Evolutionary conservation across 2,329 filamentous ascomycete species (phyloP), one percentile per base, ranked within the genome.

Genomic region (Fusarium clavum): DNA sequence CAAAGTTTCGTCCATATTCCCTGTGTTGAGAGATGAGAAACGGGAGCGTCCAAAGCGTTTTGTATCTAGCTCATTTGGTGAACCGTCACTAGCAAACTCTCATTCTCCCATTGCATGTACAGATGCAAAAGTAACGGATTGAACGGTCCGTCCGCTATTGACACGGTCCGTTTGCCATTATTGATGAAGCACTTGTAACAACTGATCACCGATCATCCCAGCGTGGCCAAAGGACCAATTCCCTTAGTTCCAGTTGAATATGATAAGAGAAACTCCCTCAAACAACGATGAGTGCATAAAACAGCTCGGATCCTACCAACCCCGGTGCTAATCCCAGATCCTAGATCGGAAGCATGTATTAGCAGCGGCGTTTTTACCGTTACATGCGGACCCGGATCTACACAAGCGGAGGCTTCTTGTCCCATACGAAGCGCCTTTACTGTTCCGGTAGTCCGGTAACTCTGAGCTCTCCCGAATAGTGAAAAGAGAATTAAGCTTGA

Each of bases 81-180:
- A 52, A 47, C 53, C 27, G 53, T 67, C 47, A 38, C 63, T 71
- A 70, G 54, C 51, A 69, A 68, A 64, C 67, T 30, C 51, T 71
- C 47, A 32, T 64, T 56, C 30, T 53, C 38, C 24, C 22, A 47
- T 44, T 13, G 29, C 27, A 32, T 51, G 41, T 22, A 59, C 20
- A 43, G 27, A 34, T 25, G 43, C 29, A 57, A 53, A 14, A 41
- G 48, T 8, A 34, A 40, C 32, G n/a, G 30, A 25, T 43, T 27
- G 22, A 40, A 51, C 34, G 16, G 18, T 22, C n/a, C 16, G 43
- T 40, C 34, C 44, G n/a, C 32, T 32, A 54, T 30, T 30, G 43
- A 38, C 32, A 25, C 48, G 41, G 25, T 38, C 34, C 54, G n/a
- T 40, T 56, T 46, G 13, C 20, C 24, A 11, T 51, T 13, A 22